Base-by-base conservation (phyloP, 441 rosid species). In the Geranium incanum region DNA sequence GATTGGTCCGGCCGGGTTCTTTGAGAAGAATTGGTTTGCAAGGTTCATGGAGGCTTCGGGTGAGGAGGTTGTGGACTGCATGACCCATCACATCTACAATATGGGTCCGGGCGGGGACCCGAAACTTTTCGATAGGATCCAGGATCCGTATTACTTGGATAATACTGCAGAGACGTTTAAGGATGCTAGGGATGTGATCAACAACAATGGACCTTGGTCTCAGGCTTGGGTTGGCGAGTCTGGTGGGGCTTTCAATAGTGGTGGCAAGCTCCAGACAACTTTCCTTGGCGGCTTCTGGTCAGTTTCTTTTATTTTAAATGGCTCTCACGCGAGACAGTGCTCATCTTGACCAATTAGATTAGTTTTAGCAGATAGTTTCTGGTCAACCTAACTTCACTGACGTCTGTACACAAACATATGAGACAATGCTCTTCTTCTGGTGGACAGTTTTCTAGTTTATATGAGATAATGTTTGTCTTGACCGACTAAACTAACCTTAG, bases 201-300 rank as follows among this genome's bases (percentile, higher is more conserved):
- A 74, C 18, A 45, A 68, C 6, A 77, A 75, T 11, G 89, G 86
- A 0, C 86, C 90, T 0, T 84, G 88, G 89, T 62, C 91, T 0
- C 78, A 73, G 5, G 75, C 88, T 0, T 89, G 96, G 96, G 86
- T 89, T 12, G 84, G 90, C 0, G 96, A 89, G 80, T 18, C 93
- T 1, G 91, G 93, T 67, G 89, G 95, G 60, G 91, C 93, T 67
- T 89, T 78, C 59, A 89, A 89, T 67, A 88, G 89, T 50, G 93
- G 96, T 16, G 85, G 94, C 76, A 87, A 78, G 73, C 90, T 89
- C 8, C 85, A 87, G 0, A 82, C 80, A 48, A 78, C 86, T 7
- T 89, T 87, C 69, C 86, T 74, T 28, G 36, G 87, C 69, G 89
- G 89, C 18, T 89, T 87, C 76, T 89, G 90, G 92, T 85, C 48